phyloP scores from a whole-genome alignment of 768 basidiomycete species.

The Sarcomyxa edulis region DNA sequence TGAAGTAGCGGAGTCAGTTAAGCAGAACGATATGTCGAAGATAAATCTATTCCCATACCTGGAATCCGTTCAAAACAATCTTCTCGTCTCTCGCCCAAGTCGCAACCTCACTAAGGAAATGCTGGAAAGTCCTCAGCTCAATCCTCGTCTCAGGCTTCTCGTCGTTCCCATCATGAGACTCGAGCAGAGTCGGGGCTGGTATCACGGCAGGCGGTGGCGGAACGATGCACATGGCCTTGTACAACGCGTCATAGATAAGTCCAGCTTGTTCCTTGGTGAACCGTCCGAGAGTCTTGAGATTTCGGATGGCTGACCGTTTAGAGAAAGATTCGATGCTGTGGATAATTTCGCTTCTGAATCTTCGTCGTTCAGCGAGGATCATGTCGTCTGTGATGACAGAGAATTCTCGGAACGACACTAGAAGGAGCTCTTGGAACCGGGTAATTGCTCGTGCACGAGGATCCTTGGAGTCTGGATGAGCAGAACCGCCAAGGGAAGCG shows the following conservation, averaged over 20 bases:
- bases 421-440: conserved; percentile 93
- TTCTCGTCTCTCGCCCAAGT: conserved; percentile 96
- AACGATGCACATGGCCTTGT: conserved; percentile 74
- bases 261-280: conserved; percentile 88
- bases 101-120: conserved; percentile 87
- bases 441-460: conserved; percentile 91
- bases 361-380: conserved; percentile 79
- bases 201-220: conserved; percentile 56
- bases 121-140: conserved; percentile 76
- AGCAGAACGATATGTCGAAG: not conserved
- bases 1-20: conserved; percentile 21
- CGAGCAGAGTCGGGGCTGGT: conserved; percentile 47
- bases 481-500: conserved; percentile 86
- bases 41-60: conserved; percentile 40
- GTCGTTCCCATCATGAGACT: conserved; percentile 54
- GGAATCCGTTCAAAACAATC: conserved; percentile 88
- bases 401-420: conserved; percentile 97
- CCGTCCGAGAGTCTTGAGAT: conserved; percentile 70
- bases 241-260: conserved; percentile 87
- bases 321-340: conserved; percentile 92
- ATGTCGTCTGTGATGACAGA: conserved; percentile 94
- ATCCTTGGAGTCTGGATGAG: conserved; percentile 85
- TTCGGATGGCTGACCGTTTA: conserved; percentile 86
- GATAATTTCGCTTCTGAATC: conserved; percentile 85
- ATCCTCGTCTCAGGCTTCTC: conserved; percentile 90